Conservation (phyloP, 176 grass and related monocot genomes). For the Hsuehochloa calcarea region DNA sequence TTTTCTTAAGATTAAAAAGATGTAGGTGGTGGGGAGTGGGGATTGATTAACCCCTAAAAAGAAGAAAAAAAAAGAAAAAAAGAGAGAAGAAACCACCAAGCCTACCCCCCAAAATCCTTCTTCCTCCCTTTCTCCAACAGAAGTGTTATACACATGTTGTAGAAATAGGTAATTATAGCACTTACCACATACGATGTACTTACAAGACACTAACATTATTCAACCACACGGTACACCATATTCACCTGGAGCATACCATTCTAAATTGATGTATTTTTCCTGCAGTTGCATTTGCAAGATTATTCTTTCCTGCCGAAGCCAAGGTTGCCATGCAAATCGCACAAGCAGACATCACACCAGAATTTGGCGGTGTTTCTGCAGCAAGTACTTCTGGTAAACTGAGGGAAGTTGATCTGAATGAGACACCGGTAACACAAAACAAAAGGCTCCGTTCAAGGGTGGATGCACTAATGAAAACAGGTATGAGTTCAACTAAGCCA, state of each 20-base stretch:
- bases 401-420: conserved; percentile 92
- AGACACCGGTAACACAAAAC: conserved; percentile 80
- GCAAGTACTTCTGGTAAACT: conserved; percentile 60
- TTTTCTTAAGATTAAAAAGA: not conserved
- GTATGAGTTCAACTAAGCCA: conserved; percentile 19
- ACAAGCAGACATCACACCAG: conserved; percentile 67
- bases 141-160: not conserved
- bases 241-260: not conserved
- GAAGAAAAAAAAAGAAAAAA: not conserved
- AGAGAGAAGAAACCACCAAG: not conserved
- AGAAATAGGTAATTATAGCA: not conserved
- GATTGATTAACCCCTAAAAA: conserved; percentile 8
- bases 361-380: conserved; percentile 53
- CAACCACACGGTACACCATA: not conserved
- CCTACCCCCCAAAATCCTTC: not conserved
- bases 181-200: not conserved
- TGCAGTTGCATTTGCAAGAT: conserved; percentile 86
- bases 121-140: not conserved
- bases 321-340: conserved; percentile 96
- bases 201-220: not conserved
- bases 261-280: conserved; percentile 7
- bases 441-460: conserved; percentile 78
- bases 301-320: conserved; percentile 93
- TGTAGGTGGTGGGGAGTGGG: not conserved
- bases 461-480: conserved; percentile 81